phyloP scores from a whole-genome alignment of 2,329 filamentous ascomycete genomes.

The Tetracladium maxilliforme region DNA sequence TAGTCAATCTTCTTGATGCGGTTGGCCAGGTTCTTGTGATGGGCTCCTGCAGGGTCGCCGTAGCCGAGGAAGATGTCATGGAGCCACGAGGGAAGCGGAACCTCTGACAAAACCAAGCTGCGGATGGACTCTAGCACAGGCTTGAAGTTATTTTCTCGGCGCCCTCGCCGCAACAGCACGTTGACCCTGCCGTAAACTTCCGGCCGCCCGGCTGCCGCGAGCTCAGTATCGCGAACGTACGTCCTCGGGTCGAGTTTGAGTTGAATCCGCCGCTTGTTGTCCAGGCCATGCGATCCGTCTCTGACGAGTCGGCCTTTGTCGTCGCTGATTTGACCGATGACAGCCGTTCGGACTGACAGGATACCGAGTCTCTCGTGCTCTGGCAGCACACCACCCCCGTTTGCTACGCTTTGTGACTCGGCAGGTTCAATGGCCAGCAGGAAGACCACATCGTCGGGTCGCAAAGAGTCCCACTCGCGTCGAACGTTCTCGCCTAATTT shows the following conservation, averaged over 20 bases:
- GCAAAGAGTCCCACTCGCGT: constrained; percentile 79
- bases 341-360: constrained; percentile 61
- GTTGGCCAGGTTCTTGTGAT: constrained; percentile 70
- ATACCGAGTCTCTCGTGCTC: constrained; percentile 52
- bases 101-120: constrained; percentile 69
- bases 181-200: constrained; percentile 81
- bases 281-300: constrained; percentile 51
- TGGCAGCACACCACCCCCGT: constrained; percentile 32
- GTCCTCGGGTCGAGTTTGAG: constrained; percentile 67
- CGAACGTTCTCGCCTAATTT: constrained; percentile 62
- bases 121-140: constrained; percentile 85
- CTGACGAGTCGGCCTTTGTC: constrained; percentile 65
- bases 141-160: constrained; percentile 94
- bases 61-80: constrained; percentile 97
- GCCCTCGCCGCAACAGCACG: constrained; percentile 65
- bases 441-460: constrained; percentile 81
- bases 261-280: constrained; percentile 54
- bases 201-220: constrained; percentile 46
- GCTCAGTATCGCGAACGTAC: constrained; percentile 64
- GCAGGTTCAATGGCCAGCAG: constrained; percentile 61
- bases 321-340: constrained; percentile 75
- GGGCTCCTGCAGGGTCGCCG: constrained; percentile 78
- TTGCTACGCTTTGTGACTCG: constrained; percentile 30
- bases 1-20: constrained; percentile 72
- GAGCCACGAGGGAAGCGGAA: constrained; percentile 79